phyloP scores from a whole-genome alignment of 768 basidiomycete genomes.

The Pleurotus citrinopileatus region DNA sequence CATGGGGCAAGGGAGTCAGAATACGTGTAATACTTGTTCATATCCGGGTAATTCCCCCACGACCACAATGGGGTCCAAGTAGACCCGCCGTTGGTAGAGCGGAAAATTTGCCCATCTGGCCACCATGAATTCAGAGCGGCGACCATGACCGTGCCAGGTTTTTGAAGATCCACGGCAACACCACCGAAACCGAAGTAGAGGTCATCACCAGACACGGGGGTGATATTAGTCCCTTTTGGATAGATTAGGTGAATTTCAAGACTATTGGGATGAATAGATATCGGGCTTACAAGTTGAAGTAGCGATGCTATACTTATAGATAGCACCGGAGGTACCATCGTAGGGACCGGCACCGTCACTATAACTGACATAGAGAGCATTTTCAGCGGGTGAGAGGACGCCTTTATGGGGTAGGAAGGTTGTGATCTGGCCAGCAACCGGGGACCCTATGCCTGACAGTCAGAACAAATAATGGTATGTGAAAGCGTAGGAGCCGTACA shows the following conservation, averaged over 20 bases:
- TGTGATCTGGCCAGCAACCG: conserved; percentile 55
- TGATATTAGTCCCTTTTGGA: conserved; percentile 54
- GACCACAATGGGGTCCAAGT: conserved; percentile 35
- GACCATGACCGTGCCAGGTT: conserved; percentile 65
- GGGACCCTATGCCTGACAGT: conserved; percentile 41
- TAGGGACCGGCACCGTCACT: conserved; percentile 65
- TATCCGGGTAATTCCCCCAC: conserved; percentile 28
- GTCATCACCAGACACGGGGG: conserved; percentile 56
- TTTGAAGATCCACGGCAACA: conserved; percentile 56
- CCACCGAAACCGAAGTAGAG: conserved; percentile 65
- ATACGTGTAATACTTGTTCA: conserved; percentile 33
- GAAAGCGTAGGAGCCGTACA: conserved; percentile 33
- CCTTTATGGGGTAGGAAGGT: conserved; percentile 65
- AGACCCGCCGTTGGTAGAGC: conserved; percentile 48
- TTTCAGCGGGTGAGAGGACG: conserved; percentile 55
- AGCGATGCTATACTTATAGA: conserved; percentile 52
- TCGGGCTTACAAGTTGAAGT: conserved; percentile 38
- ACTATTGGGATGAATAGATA: not conserved
- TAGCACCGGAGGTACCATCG: conserved; percentile 50
- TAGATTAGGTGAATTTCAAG: not conserved
- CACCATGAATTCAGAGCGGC: conserved; percentile 64
- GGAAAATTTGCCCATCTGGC: conserved; percentile 66
- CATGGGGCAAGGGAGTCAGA: conserved; percentile 37
- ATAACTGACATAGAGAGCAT: conserved; percentile 57
- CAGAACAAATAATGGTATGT: not conserved